Percentiles rank a stretch among this genome's conserved stretches.
These are phyloP conservation scores for Cardamine occulta DNA, from an alignment of 345 rosid genomes.

Conservation along the genomic window DNA sequence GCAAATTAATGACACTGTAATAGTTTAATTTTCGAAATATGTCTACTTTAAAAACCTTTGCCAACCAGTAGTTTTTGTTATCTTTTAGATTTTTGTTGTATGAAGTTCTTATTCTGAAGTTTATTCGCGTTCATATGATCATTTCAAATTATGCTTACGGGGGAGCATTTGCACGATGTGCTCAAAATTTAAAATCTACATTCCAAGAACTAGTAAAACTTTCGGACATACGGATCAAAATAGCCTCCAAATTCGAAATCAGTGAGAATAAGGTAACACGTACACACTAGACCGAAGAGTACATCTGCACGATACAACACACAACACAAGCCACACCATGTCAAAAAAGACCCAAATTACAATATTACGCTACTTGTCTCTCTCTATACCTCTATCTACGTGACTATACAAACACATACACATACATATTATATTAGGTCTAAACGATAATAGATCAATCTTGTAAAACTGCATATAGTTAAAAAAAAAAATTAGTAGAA, in stretches of 20 bases:
- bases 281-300: conserved; percentile 31
- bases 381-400: conserved; percentile 14
- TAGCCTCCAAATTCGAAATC: not conserved
- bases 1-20: not conserved
- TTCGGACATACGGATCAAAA: not conserved
- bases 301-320: conserved; percentile 38
- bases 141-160: not conserved
- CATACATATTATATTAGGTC: not conserved
- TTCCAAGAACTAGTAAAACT: not conserved
- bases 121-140: not conserved
- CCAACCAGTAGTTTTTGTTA: not conserved
- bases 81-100: not conserved
- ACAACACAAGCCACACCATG: conserved; percentile 26
- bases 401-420: conserved; percentile 24
- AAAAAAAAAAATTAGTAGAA: not conserved
- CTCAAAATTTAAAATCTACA: not conserved
- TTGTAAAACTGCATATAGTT: not conserved
- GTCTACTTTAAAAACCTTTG: not conserved
- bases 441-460: not conserved
- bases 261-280: conserved; percentile 22
- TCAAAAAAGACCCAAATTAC: conserved; percentile 8
- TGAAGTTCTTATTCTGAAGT: not conserved
- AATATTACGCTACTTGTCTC: conserved; percentile 25
- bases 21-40: not conserved
- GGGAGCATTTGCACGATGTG: not conserved